A percentile compares a stretch with the other conserved stretches of the same genome.
These are phyloP conservation scores for Kregervanrija fluxuum DNA, from an alignment of 805 yeast species.

Conservation along the genomic window DNA sequence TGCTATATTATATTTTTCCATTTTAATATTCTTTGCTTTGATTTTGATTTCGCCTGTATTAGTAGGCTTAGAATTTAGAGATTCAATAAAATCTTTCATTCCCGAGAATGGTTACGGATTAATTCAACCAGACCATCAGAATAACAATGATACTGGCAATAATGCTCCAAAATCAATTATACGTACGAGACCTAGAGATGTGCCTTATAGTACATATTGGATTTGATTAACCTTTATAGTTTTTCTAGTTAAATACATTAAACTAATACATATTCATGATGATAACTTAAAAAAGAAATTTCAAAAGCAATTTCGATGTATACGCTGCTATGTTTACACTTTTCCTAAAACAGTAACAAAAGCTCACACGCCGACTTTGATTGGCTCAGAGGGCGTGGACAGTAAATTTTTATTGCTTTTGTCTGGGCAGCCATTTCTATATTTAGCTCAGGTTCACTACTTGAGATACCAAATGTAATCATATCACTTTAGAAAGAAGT, in stretches of 20 bases:
- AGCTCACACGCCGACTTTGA: neutral
- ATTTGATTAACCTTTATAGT: conserved; percentile 8
- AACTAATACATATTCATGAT: too few relatives aligned
- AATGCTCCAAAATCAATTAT: conserved; percentile 42
- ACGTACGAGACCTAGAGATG: conserved; percentile 20
- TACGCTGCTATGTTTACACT: neutral
- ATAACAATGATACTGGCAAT: conserved; percentile 61
- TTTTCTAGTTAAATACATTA: too few relatives aligned
- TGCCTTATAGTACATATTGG: conserved; percentile 21
- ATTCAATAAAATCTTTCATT: conserved; percentile 5
- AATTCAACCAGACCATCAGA: conserved; percentile 53
- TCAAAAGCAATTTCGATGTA: neutral
- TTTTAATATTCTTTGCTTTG: conserved; percentile 32
- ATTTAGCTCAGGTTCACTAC: too few relatives aligned
- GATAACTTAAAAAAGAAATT: neutral
- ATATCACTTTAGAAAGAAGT: too few relatives aligned
- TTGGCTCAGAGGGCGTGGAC: too few relatives aligned
- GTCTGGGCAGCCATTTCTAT: too few relatives aligned
- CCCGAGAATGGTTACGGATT: conserved; percentile 28
- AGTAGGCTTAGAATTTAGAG: conserved; percentile 16
- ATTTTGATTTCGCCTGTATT: conserved; percentile 44
- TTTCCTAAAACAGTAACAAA: neutral
- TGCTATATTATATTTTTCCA: conserved; percentile 36
- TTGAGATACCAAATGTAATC: too few relatives aligned
- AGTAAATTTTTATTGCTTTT: too few relatives aligned